These are phyloP conservation scores for Sherardia arvensis DNA, from an alignment of 257 asterid species.

Conservation along the genomic window DNA sequence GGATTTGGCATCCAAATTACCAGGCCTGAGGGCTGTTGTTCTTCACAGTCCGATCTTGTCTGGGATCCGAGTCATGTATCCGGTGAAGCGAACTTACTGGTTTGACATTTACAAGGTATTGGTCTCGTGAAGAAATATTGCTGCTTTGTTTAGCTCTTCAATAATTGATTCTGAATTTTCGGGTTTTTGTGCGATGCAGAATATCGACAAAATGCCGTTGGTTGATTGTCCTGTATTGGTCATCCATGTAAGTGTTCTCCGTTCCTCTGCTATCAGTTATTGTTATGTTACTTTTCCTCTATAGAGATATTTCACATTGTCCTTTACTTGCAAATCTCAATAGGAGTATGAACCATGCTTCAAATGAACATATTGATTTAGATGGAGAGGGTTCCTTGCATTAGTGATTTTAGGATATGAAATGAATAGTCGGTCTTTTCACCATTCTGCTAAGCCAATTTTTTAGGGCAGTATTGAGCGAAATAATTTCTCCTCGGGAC, in stretches of 20 bases:
- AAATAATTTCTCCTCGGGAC: background rate
- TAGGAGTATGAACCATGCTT: background rate
- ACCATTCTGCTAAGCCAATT: background rate
- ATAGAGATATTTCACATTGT: background rate
- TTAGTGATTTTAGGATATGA: background rate
- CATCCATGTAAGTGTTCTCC: constrained; percentile 66
- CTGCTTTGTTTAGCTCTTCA: background rate
- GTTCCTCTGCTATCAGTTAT: background rate
- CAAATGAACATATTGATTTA: background rate
- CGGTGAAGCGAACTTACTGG: constrained; percentile 91
- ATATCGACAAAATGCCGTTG: constrained; percentile 78
- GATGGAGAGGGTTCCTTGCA: background rate
- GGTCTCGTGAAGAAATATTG: background rate
- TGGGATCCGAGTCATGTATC: constrained; percentile 94
- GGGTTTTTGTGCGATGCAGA: constrained; percentile 37
- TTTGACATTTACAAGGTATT: constrained; percentile 91
- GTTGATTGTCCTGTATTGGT: constrained; percentile 84
- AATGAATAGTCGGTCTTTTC: background rate
- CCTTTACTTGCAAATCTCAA: background rate
- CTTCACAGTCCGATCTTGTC: constrained; percentile 94
- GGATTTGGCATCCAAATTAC: constrained; percentile 77
- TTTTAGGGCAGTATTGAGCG: background rate
- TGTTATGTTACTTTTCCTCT: background rate
- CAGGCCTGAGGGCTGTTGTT: constrained; percentile 84
- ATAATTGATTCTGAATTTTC: background rate